Evolutionary conservation across 176 grass and related monocot genomes (phyloP).

Genomic region (Carex cristatella): DNA sequence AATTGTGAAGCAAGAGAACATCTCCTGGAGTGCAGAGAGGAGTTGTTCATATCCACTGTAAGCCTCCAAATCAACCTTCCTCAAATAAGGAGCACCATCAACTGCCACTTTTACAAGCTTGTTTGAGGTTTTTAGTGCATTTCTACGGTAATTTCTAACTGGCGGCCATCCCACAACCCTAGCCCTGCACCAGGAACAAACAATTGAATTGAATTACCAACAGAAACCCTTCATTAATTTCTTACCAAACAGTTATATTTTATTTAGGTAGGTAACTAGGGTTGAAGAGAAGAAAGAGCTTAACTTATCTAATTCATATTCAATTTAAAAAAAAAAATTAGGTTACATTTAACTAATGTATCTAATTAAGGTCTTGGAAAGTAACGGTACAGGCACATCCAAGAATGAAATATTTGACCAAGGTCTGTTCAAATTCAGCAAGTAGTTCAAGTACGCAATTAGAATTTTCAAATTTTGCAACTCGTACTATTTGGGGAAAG

Average conservation of each 20-base stretch:
- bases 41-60: constrained; percentile 69
- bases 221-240: neutral
- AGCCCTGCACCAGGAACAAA: constrained; percentile 33
- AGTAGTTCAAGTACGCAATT: too few relatives aligned
- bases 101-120: constrained; percentile 97
- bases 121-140: constrained; percentile 52
- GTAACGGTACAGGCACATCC: neutral
- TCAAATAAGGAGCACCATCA: constrained; percentile 82
- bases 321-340: neutral
- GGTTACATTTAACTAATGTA: too few relatives aligned
- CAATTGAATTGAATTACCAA: neutral
- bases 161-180: constrained; percentile 95
- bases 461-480: too few relatives aligned
- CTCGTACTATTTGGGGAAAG: too few relatives aligned
- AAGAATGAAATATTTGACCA: neutral
- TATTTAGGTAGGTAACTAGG: neutral
- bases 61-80: constrained; percentile 84
- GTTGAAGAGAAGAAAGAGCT: neutral
- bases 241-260: too few relatives aligned
- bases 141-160: constrained; percentile 72
- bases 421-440: neutral
- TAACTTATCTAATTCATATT: neutral
- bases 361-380: neutral
- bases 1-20: constrained; percentile 98
- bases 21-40: constrained; percentile 72